Evolutionary conservation across 257 asterid genomes (phyloP), one percentile per base, ranked within the genome.

Genomic region (Scutellaria barbata): DNA sequence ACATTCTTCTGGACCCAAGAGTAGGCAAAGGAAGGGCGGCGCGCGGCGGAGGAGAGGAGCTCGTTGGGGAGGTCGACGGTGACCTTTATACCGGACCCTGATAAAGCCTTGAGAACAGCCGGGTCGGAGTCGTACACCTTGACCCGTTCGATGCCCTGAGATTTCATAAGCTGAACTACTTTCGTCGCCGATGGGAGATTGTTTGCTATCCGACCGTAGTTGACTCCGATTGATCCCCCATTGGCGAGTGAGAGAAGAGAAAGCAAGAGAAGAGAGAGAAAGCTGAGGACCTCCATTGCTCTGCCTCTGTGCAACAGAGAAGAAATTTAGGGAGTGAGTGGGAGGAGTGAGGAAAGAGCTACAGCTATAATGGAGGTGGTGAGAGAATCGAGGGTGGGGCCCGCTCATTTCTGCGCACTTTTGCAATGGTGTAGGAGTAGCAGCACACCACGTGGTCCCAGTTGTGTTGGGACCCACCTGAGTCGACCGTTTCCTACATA

Each of bases 61-160:
- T 94, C 97, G 57, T 94, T 94, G n/a, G 97, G 97, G 51, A 94
- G 91, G 73, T 89, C 81, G 63, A 94, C 81, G 30, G 94, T 88
- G 46, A 91, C 86, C 11, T 69, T 82, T 2, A 91, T 81, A 0
- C 88, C 96, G 25, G 99, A 86, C 6, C 95, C 91, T 59, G 96
- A 74, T 8, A 94, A 46, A 0, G 99, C 95, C 56, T 67, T 76
- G 71, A 94, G 96, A 8, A 91, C 99, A 0, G 95, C 79, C 20
- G 90, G 95, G 81, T 94, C 96, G 17, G 97, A 10, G 68, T 94
- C 99, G 59, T 89, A 94, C 0, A 88, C 84, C 84, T 94, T 94
- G 71, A 94, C 93, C 58, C 92, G 87, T 5, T 83, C 79, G 11
- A 91, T 6, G 0, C 89, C 85, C 33, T 91, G 96, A 2, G 96